These are phyloP conservation scores for Barnettozyma hawaiiensis DNA, from an alignment of 1,139 yeast genomes.

Conservation along the genomic window DNA sequence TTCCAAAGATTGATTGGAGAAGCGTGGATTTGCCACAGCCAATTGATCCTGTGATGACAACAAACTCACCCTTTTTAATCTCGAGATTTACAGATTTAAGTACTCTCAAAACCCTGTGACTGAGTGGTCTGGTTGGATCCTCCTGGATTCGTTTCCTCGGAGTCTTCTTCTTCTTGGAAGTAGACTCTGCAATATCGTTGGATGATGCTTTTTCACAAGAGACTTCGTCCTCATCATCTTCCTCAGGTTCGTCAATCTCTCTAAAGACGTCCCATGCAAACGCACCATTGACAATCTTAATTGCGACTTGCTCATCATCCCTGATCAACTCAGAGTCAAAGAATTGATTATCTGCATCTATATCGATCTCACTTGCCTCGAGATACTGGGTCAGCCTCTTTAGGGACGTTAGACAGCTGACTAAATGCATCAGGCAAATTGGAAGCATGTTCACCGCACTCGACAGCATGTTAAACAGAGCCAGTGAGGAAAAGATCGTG, in stretches of 20 bases:
- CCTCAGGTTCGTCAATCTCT: constrained; percentile 24
- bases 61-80: constrained; percentile 32
- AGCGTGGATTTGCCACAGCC: constrained; percentile 39
- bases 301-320: constrained; percentile 30
- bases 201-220: neutral
- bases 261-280: constrained; percentile 59
- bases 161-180: neutral
- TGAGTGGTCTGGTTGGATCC: neutral
- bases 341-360: constrained; percentile 28
- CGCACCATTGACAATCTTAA: constrained; percentile 43
- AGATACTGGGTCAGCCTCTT: constrained; percentile 50
- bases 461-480: constrained; percentile 63
- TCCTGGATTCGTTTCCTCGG: too few relatives aligned
- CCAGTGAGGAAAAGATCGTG: constrained; percentile 65
- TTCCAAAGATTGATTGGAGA: constrained; percentile 36
- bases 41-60: constrained; percentile 36
- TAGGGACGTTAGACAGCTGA: constrained; percentile 58
- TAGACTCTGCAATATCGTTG: neutral
- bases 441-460: constrained; percentile 65
- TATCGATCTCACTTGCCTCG: constrained; percentile 33
- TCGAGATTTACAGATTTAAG: constrained; percentile 26
- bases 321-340: constrained; percentile 20
- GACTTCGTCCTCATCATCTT: neutral
- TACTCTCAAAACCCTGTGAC: constrained; percentile 1
- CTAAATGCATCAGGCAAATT: constrained; percentile 42